Base-by-base conservation (phyloP, 345 rosid genomes). In the Excoecaria agallocha region DNA sequence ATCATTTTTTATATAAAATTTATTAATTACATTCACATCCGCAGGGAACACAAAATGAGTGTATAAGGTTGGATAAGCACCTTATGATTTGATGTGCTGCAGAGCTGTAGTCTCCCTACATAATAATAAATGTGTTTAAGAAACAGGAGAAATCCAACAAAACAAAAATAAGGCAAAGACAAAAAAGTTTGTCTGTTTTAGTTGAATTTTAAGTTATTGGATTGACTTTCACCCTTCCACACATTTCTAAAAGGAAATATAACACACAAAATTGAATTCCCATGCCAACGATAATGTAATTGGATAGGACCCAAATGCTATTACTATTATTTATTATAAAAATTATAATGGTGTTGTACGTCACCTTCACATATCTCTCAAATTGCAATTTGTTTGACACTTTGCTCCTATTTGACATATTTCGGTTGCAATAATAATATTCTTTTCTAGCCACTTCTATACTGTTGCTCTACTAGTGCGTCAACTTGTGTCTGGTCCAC, bases 121-220 rank as follows among this genome's bases (percentile, higher is more conserved):
- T 13, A 35, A 30, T 30, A 30, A 30, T 30, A 61, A 61, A 58
- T n/a, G 10, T 58, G 8, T 22, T 58, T 22, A 22, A 58, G 24
- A 10, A 30, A 30, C 30, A 30, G 30, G 1, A 30, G 30, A 30
- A 30, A 55, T 22, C 25, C 9, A 58, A n/a, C 37, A 57, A 55
- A 19, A 55, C 39, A 11, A 39, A 12, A 64, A 64, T 69, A 50
- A 16, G 13, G 54, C 61, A 69, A 54, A 41, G 5, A 70, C 49
- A 43, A 71, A 15, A 24, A 1, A n/a, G 7, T 0, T 45, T 22
- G 66, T 71, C 66, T 59, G 13, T 25, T 59, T 59, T 30, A 10
- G 54, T 59, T 71, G 66, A 70, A 71, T 59, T 25, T 46, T 30
- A 71, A 19, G 56, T 46, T 71, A 71, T 19, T 72, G 75, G 75